Conservation (phyloP, 2,329 filamentous ascomycete species). For the Chaetomium olivaceum region DNA sequence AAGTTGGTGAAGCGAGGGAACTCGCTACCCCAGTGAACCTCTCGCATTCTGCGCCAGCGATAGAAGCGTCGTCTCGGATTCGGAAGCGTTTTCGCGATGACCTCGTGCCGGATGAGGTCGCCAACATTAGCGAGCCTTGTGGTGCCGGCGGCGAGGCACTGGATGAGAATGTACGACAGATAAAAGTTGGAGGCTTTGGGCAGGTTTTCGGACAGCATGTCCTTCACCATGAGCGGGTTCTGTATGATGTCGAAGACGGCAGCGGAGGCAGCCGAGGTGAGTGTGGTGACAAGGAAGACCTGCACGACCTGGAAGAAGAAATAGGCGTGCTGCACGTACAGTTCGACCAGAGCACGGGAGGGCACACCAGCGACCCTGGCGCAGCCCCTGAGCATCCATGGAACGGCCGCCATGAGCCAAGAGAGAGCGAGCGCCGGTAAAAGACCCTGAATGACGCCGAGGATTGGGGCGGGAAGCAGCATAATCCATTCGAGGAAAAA, state of each 20-base stretch:
- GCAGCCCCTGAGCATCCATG: conserved; percentile 70
- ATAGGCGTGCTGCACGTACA: conserved; percentile 77
- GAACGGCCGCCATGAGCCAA: conserved; percentile 80
- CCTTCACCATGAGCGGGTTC: conserved; percentile 57
- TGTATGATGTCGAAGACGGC: conserved; percentile 59
- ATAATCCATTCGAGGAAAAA: conserved; percentile 74
- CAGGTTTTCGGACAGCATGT: conserved; percentile 62
- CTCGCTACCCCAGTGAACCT: conserved; percentile 74
- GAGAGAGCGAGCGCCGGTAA: conserved; percentile 78
- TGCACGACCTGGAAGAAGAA: conserved; percentile 81
- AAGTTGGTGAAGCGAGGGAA: conserved; percentile 75
- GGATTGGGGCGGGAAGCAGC: conserved; percentile 65
- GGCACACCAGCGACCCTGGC: conserved; percentile 71
- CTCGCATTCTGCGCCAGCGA: conserved; percentile 68
- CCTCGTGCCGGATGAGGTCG: conserved; percentile 45
- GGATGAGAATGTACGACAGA: conserved; percentile 80
- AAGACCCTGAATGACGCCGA: conserved; percentile 80
- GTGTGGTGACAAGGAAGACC: conserved; percentile 79
- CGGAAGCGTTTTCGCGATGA: conserved; percentile 71
- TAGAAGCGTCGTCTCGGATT: conserved; percentile 80
- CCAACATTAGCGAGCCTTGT: conserved; percentile 72
- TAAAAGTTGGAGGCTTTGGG: conserved; percentile 78
- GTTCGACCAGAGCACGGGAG: conserved; percentile 69
- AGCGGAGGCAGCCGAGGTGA: conserved; percentile 71
- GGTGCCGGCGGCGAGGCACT: conserved; percentile 76